Percentiles rank a stretch among this genome's conserved stretches.
Conservation (phyloP, 176 grass and related monocot genomes). For the Musa schizocarpa region DNA sequence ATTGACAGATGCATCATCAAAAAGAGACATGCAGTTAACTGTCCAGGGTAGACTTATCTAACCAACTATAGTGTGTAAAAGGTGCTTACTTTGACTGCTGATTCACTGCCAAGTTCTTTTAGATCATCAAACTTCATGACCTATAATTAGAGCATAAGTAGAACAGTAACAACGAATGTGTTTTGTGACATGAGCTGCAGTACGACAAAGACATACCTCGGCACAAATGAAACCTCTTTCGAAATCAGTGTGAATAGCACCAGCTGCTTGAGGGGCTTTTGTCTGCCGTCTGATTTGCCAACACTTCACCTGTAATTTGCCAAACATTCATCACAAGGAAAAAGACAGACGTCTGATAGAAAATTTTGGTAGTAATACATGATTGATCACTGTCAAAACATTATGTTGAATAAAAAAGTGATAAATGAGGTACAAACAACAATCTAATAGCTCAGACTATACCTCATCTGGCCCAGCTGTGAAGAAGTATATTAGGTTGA, state of each 20-base stretch:
- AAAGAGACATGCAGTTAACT: neutral
- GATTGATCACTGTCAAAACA: neutral
- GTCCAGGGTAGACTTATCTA: neutral
- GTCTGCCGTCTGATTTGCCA: constrained; percentile 92
- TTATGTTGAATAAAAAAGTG: neutral
- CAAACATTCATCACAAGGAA: neutral
- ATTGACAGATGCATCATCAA: too few relatives aligned
- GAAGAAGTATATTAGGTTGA: constrained; percentile 99
- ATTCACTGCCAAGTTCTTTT: constrained; percentile 76
- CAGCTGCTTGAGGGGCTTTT: constrained; percentile 95
- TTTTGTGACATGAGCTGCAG: neutral
- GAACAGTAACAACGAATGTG: neutral
- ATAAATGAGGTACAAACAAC: neutral
- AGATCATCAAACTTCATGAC: constrained; percentile 99
- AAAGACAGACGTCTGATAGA: neutral
- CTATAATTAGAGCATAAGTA: constrained; percentile 26
- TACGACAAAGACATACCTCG: constrained; percentile 39
- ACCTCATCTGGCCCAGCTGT: constrained; percentile 99
- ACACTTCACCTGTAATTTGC: constrained; percentile 70
- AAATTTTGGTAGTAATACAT: neutral
- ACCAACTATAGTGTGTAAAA: neutral
- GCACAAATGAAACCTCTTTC: constrained; percentile 97
- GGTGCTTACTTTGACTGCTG: constrained; percentile 75
- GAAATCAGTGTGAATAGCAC: constrained; percentile 96
- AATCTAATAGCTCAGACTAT: constrained; percentile 12